Percentiles rank a stretch among this genome's conserved stretches.
phyloP scores from a whole-genome alignment of 352 stramenopile species.

The Phytophthora agathidicida region DNA sequence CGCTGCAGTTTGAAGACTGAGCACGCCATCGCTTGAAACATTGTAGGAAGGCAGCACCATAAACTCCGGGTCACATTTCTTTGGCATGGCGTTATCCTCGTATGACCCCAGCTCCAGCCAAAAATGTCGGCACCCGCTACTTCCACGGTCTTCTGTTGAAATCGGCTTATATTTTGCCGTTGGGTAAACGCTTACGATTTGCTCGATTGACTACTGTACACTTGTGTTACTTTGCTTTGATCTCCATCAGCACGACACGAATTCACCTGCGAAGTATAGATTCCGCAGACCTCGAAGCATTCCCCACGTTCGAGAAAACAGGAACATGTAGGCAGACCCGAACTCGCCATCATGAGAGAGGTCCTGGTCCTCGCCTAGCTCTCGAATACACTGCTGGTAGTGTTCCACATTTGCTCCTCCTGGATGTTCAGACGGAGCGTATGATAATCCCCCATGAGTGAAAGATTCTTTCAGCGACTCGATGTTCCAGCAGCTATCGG shows the following conservation, averaged over 20 bases:
- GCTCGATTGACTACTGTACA: conserved; percentile 11
- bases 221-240: background rate
- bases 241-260: conserved; percentile 42
- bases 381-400: conserved; percentile 63
- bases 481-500: conserved; percentile 62
- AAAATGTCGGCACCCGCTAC: too few species aligned
- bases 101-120: conserved; percentile 9
- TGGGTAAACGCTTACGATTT: background rate
- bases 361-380: conserved; percentile 49
- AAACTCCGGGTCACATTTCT: conserved; percentile 3
- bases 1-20: conserved; percentile 21
- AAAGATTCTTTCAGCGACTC: conserved; percentile 29
- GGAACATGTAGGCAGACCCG: conserved; percentile 40
- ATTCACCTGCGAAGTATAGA: conserved; percentile 29
- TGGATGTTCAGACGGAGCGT: conserved; percentile 37
- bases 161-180: background rate
- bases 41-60: conserved; percentile 4
- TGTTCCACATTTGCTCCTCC: conserved; percentile 65
- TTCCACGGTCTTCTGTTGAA: background rate
- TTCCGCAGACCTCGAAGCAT: conserved; percentile 31
- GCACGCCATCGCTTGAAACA: background rate
- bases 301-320: conserved; percentile 49
- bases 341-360: conserved; percentile 58
- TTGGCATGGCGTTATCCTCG: background rate
- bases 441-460: conserved; percentile 38